Conservation (phyloP, 495 filamentous ascomycete genomes). For the Geoglossum glabrum region DNA sequence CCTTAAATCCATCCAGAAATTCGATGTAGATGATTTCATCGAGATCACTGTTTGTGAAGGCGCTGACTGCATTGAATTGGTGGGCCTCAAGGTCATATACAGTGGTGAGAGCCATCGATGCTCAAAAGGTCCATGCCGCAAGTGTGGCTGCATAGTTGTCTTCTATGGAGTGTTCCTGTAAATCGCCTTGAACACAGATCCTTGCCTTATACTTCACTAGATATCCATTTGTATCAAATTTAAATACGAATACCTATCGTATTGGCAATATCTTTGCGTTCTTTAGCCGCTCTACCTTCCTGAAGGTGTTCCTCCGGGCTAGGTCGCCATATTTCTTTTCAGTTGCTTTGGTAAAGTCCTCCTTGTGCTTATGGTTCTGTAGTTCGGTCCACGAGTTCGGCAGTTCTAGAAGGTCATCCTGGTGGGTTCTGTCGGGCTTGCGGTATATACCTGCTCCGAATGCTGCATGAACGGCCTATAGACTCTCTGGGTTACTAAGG, state of each 20-base stretch:
- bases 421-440: neutral
- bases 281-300: too few relatives aligned
- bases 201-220: slow-evolving; percentile 16
- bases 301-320: neutral
- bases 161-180: slow-evolving; percentile 6
- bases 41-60: slow-evolving; percentile 14
- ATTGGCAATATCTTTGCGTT: neutral
- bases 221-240: slow-evolving; percentile 11
- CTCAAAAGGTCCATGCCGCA: slow-evolving; percentile 10
- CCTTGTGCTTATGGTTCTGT: neutral
- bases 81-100: slow-evolving; percentile 13
- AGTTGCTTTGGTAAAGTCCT: neutral
- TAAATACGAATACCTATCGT: slow-evolving; percentile 7
- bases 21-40: slow-evolving; percentile 9
- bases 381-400: neutral
- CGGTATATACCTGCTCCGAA: neutral
- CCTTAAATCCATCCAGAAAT: neutral
- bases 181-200: slow-evolving; percentile 15
- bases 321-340: neutral
- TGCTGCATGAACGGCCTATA: neutral
- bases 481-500: neutral
- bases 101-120: slow-evolving; percentile 11
- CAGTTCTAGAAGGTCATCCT: neutral
- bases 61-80: slow-evolving; percentile 15
- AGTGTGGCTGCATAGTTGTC: slow-evolving; percentile 12